Conservation (phyloP, 257 asterid genomes). For the Buddleja alternifolia region DNA sequence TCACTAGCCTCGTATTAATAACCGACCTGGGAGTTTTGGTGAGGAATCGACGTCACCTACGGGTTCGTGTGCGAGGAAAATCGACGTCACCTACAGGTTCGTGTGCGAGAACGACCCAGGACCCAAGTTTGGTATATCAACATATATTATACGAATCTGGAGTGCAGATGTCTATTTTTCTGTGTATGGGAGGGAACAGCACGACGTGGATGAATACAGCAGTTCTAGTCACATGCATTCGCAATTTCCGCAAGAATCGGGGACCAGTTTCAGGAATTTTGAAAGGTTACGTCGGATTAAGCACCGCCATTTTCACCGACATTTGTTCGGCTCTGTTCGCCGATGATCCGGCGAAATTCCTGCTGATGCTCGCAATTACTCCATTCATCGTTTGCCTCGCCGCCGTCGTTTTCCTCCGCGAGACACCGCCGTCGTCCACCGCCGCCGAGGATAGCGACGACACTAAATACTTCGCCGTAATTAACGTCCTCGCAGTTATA, state of each 20-base stretch:
- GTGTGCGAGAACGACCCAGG: too few species aligned
- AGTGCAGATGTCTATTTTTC: conserved; percentile 76
- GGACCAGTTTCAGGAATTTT: conserved; percentile 93
- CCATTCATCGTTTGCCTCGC: conserved; percentile 77
- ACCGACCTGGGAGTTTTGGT: too few species aligned
- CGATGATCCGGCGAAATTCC: conserved; percentile 75
- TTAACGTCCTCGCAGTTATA: conserved; percentile 65
- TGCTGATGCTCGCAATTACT: conserved; percentile 66
- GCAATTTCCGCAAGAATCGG: conserved; percentile 80
- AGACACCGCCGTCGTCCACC: conserved; percentile 79
- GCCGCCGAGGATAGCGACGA: conserved; percentile 67
- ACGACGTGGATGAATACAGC: conserved; percentile 99
- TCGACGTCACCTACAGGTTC: too few species aligned
- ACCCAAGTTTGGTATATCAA: too few species aligned
- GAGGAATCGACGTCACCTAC: too few species aligned
- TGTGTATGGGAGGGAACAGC: conserved; percentile 98
- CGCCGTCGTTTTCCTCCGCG: conserved; percentile 84
- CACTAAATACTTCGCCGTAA: conserved; percentile 63
- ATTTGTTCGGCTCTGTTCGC: conserved; percentile 86
- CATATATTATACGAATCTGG: too few species aligned
- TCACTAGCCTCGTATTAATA: too few species aligned
- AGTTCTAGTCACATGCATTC: conserved; percentile 78
- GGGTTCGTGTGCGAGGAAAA: too few species aligned
- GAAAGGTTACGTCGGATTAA: conserved; percentile 89
- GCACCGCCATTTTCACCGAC: conserved; percentile 96